Evolutionary conservation across 192 early-diverging fungal species (phyloP).

Genomic region (Glomus cerebriforme): DNA sequence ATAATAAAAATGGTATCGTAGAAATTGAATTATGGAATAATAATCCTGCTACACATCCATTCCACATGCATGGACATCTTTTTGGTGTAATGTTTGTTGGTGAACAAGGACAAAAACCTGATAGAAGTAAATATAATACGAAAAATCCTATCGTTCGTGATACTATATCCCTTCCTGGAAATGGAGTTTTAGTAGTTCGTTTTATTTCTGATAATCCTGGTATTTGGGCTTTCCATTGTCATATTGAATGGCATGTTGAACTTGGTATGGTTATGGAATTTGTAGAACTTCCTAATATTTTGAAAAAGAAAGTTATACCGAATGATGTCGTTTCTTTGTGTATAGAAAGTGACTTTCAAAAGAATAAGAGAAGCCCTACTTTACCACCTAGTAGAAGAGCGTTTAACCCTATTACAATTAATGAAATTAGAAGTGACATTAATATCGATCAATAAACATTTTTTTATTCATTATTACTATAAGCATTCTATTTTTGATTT

Average conservation of each 20-base stretch:
- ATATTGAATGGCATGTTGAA: slow-evolving; percentile 52
- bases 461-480: too few relatives aligned
- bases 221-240: slow-evolving; percentile 46
- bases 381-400: too few relatives aligned
- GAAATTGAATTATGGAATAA: not conserved
- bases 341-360: too few relatives aligned
- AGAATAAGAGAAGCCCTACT: too few relatives aligned
- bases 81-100: slow-evolving; percentile 44
- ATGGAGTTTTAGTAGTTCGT: slow-evolving; percentile 32
- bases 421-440: too few relatives aligned
- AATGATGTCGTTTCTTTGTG: too few relatives aligned
- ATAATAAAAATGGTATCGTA: not conserved
- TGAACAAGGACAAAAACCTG: slow-evolving; percentile 28
- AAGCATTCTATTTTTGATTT: too few relatives aligned
- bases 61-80: slow-evolving; percentile 37
- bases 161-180: slow-evolving; percentile 36
- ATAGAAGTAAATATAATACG: slow-evolving; percentile 2
- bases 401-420: too few relatives aligned
- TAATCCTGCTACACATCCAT: not conserved
- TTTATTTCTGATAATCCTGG: slow-evolving; percentile 42
- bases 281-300: not conserved
- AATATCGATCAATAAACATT: too few relatives aligned
- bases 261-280: slow-evolving; percentile 43
- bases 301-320: too few relatives aligned
- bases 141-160: slow-evolving; percentile 41